phyloP scores from a whole-genome alignment of 352 stramenopile genomes.

The Globisporangium acanthophoron region DNA sequence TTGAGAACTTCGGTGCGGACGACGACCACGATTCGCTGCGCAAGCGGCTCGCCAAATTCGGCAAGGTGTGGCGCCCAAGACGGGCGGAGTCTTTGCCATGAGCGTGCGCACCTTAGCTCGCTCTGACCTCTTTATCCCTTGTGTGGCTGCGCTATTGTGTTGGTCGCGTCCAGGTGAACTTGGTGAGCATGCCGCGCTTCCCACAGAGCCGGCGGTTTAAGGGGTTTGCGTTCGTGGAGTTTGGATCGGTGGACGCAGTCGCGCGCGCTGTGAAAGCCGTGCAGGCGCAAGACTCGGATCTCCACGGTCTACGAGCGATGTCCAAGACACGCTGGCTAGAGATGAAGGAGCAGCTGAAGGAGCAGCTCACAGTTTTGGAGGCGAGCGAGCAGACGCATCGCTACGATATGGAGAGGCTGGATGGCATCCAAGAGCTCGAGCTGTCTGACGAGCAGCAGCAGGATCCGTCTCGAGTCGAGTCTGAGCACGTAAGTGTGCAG shows the following conservation, averaged over 20 bases:
- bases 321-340: conserved; percentile 48
- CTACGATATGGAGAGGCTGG: no score
- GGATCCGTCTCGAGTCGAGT: not conserved
- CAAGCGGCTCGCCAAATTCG: conserved; percentile 45
- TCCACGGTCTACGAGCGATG: conserved; percentile 49
- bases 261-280: conserved; percentile 20
- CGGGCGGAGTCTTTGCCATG: not conserved
- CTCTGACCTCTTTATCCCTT: no score
- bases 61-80: conserved; percentile 32
- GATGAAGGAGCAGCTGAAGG: conserved; percentile 65
- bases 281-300: conserved; percentile 12
- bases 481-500: not conserved
- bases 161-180: conserved; percentile 28
- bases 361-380: conserved; percentile 17
- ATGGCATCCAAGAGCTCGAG: not conserved
- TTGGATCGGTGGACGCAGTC: conserved; percentile 30
- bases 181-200: conserved; percentile 76
- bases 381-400: not conserved
- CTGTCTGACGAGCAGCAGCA: not conserved
- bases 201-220: conserved; percentile 64
- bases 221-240: conserved; percentile 83
- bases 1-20: conserved; percentile 52
- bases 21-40: conserved; percentile 73
- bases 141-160: not conserved
- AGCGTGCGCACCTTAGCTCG: no score